A percentile compares a stretch with the other conserved stretches of the same genome.
Conservation (phyloP, 2,329 filamentous ascomycete genomes). For the Penicillium sp. region DNA sequence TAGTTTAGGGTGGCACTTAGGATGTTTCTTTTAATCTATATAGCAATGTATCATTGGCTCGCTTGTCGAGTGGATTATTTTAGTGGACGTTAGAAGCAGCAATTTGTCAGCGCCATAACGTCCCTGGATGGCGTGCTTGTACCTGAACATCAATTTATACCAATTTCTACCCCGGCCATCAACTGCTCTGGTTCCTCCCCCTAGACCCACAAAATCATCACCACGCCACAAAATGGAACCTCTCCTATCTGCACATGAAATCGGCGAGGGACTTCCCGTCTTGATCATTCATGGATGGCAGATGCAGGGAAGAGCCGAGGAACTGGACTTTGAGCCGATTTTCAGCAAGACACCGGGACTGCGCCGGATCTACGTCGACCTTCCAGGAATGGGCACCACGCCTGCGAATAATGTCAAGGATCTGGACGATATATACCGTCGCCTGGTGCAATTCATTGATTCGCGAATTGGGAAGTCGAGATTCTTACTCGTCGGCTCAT, state of each 20-base stretch:
- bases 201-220: background rate
- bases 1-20: too few species aligned
- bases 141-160: too few species aligned
- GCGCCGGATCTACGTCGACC: slow-evolving; percentile 30
- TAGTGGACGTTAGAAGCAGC: too few species aligned
- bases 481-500: slow-evolving; percentile 29
- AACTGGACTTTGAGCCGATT: slow-evolving; percentile 30
- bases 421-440: slow-evolving; percentile 28
- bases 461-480: slow-evolving; percentile 21
- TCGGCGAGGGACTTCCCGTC: slow-evolving; percentile 27
- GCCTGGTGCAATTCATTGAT: slow-evolving; percentile 28
- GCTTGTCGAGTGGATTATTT: too few species aligned
- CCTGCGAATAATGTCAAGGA: slow-evolving; percentile 26
- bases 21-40: too few species aligned
- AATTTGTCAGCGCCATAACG: background rate
- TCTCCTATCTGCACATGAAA: slow-evolving; percentile 23
- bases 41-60: too few species aligned
- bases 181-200: background rate
- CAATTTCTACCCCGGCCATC: background rate
- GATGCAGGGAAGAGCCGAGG: slow-evolving; percentile 21
- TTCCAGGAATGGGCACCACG: slow-evolving; percentile 31
- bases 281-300: slow-evolving; percentile 32
- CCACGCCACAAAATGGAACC: slow-evolving; percentile 16
- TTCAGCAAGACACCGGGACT: slow-evolving; percentile 22
- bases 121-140: background rate